Base-by-base conservation (phyloP, 2,329 filamentous ascomycete species). In the Talaromyces rugulosus region DNA sequence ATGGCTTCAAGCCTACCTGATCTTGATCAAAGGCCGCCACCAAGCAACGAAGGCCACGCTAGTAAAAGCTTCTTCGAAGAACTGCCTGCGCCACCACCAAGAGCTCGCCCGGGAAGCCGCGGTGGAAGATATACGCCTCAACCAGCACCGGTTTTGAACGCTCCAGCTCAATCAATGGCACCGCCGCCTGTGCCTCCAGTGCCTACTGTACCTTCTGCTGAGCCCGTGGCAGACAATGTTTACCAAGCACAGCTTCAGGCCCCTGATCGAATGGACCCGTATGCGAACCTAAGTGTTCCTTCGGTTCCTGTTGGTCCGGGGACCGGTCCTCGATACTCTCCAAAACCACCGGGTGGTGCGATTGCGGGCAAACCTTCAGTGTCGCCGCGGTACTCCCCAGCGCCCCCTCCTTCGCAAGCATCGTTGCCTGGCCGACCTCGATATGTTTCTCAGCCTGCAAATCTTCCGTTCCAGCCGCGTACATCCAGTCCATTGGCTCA, bases 51-150 rank as follows among this genome's bases (percentile, higher is more conserved):
- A 27, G 64, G 58, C 31, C 59, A 69, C 42, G 68, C 72, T 4
- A 67, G 72, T 1, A 76, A 76, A 63, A 86, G 83, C 67, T 94
- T 94, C 72, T 94, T 92, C 66, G 90, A 93, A 74, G 90, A 94
- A 60, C 79, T 94, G 27, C 90, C 61, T 44, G 52, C 90, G 1
- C 74, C 89, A 58, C 75, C 82, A 1, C 75, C 84, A 4, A 88
- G 82, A 70, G 83, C 86, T n/a, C 84, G 88, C 30, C 84, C 86
- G 18, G 81, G 82, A 28, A 77, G 71, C 60, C 70, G 73, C 27
- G 52, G 51, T 18, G 78, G 76, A 5, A 74, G 77, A 61, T 78
- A 78, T 66, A 72, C 74, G 50, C 75, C 78, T 52, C 72, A 74
- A 44, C 70, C 73, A 11, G 70, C 67, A 57, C 58, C 68, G 42